Evolutionary conservation across 2,329 filamentous ascomycete genomes (phyloP).

Genomic region (Alternaria gaisen): DNA sequence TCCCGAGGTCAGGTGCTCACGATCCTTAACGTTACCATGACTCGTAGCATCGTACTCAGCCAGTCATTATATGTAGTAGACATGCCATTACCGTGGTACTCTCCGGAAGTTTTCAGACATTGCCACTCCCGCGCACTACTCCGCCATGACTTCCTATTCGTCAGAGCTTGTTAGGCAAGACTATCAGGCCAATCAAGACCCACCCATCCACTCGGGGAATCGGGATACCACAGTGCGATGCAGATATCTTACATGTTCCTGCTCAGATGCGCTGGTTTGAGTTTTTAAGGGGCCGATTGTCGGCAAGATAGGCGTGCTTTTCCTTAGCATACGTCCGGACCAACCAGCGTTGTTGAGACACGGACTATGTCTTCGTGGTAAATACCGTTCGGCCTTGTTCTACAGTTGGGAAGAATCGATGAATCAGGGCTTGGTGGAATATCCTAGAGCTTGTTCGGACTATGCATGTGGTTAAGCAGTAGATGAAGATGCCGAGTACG

Average conservation of each 20-base stretch:
- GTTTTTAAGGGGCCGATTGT: background rate
- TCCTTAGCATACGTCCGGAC: background rate
- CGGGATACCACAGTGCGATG: background rate
- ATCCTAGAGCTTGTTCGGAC: background rate
- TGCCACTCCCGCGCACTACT: background rate
- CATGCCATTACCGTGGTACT: background rate
- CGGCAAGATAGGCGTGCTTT: background rate
- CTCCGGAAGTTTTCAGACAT: background rate
- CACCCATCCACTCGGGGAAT: constrained; percentile 1
- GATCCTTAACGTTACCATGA: background rate
- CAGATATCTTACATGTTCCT: background rate
- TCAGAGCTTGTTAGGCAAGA: background rate
- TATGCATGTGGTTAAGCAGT: background rate
- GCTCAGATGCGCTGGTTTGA: background rate
- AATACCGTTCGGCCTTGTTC: background rate
- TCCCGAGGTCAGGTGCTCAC: constrained; percentile 1
- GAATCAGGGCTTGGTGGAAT: background rate
- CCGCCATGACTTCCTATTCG: constrained; percentile 2
- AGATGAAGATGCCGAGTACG: background rate
- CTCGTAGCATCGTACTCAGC: background rate
- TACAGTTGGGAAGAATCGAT: background rate
- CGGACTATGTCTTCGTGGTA: background rate
- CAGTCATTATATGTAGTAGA: background rate
- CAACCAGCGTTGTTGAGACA: background rate
- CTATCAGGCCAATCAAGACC: background rate